Percentiles rank a stretch among this genome's conserved stretches.
Evolutionary conservation across 2,329 filamentous ascomycete genomes (phyloP).

Genomic region (Botrytis porri): DNA sequence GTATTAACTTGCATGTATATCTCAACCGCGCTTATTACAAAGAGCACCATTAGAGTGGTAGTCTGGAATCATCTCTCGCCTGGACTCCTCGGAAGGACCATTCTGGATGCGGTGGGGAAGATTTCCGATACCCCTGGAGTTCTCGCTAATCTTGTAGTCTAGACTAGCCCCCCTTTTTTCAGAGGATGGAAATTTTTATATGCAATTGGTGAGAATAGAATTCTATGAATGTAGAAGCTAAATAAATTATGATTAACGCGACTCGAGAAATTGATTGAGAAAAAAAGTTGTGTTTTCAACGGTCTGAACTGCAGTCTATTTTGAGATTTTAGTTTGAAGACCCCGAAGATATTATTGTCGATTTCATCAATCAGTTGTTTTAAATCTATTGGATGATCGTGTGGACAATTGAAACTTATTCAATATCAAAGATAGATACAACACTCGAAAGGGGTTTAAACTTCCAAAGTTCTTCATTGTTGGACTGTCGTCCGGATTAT

Average conservation of each 20-base stretch:
- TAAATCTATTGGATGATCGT: too few relatives aligned
- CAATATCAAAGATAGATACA: too few relatives aligned
- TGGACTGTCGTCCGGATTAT: too few relatives aligned
- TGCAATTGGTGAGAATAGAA: not conserved
- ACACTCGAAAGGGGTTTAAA: too few relatives aligned
- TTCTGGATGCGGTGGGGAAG: not conserved
- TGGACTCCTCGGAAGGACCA: not conserved
- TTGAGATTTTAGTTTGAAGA: too few relatives aligned
- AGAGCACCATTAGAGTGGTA: not conserved
- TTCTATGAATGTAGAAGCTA: not conserved
- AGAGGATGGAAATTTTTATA: not conserved
- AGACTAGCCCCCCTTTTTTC: not conserved
- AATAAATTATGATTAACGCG: accelerated
- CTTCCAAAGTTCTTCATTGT: too few relatives aligned
- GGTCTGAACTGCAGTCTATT: too few relatives aligned
- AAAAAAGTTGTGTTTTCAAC: too few relatives aligned
- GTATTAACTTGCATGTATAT: not conserved
- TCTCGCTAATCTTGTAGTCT: not conserved
- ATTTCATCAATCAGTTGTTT: too few relatives aligned
- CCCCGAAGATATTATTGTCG: too few relatives aligned
- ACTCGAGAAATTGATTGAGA: not conserved
- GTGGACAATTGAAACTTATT: too few relatives aligned
- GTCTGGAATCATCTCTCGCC: not conserved
- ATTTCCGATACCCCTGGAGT: not conserved
- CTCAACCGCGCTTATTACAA: not conserved